Evolutionary conservation across 805 yeast genomes (phyloP).

Genomic region (Priceomyces melissophilus): DNA sequence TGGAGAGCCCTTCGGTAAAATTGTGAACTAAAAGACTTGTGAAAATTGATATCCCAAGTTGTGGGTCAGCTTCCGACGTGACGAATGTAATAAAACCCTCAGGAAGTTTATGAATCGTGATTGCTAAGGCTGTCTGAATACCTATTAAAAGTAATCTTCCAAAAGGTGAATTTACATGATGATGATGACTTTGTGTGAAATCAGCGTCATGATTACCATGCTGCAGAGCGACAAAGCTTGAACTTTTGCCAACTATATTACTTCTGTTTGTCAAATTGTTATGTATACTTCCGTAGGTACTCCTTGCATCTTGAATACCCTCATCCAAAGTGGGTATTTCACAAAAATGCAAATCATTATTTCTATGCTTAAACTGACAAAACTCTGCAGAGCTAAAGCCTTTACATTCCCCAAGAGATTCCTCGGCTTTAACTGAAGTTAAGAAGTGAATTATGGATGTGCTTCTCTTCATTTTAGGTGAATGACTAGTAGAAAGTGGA

Average conservation of each 20-base stretch:
- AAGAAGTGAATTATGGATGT: conserved; percentile 28
- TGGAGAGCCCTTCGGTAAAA: conserved; percentile 89
- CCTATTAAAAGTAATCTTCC: conserved; percentile 84
- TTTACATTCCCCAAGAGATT: conserved; percentile 43
- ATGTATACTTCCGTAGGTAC: background rate
- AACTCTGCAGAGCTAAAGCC: conserved; percentile 45
- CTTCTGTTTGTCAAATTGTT: background rate
- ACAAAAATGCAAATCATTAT: conserved; percentile 30
- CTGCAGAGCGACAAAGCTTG: conserved; percentile 2
- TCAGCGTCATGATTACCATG: conserved; percentile 16
- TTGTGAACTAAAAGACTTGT: conserved; percentile 85
- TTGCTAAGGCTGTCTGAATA: conserved; percentile 82
- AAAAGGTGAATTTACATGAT: conserved; percentile 72
- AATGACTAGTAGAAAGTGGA: conserved; percentile 5
- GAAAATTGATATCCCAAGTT: conserved; percentile 76
- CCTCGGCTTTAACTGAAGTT: conserved; percentile 16
- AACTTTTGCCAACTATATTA: background rate
- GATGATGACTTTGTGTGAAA: conserved; percentile 55
- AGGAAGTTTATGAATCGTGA: conserved; percentile 87
- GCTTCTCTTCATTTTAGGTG: conserved; percentile 7
- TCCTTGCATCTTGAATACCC: background rate
- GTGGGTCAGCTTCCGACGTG: conserved; percentile 61
- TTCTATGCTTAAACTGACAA: conserved; percentile 14
- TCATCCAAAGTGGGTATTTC: conserved; percentile 32
- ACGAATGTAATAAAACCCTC: conserved; percentile 91